These are phyloP conservation scores for Leptographium wingfieldii DNA, from an alignment of 2,329 filamentous ascomycete species.

Conservation along the genomic window DNA sequence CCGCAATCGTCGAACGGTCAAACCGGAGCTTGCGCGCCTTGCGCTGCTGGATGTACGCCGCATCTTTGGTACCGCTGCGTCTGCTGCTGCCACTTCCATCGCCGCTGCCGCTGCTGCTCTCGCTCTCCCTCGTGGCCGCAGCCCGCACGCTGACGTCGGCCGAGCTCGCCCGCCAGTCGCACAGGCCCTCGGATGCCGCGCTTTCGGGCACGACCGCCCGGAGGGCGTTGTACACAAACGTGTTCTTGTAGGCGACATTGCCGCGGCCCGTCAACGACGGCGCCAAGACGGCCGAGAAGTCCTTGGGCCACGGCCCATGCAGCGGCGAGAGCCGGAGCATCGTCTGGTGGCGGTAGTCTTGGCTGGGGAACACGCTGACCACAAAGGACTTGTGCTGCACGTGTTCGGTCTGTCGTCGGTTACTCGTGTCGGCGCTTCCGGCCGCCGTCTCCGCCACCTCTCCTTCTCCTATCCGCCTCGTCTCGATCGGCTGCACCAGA, in stretches of 20 bases:
- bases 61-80: neutral
- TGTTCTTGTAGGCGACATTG: conserved; percentile 14
- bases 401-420: neutral
- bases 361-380: conserved; percentile 27
- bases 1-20: neutral
- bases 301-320: conserved; percentile 29
- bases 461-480: neutral
- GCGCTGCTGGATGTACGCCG: conserved; percentile 6
- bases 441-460: neutral
- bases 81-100: neutral
- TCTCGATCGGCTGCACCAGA: conserved; percentile 11
- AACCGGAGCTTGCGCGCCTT: neutral
- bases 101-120: conserved; percentile 7
- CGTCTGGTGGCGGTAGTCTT: conserved; percentile 26
- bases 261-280: neutral
- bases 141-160: neutral
- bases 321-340: conserved; percentile 24
- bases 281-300: conserved; percentile 1
- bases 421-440: neutral
- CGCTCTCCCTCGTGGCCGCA: conserved; percentile 6
- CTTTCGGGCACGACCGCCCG: conserved; percentile 25
- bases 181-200: conserved; percentile 25
- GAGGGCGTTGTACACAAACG: conserved; percentile 25
- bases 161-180: conserved; percentile 27
- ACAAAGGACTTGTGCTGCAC: conserved; percentile 24